These are phyloP conservation scores for Dioscorea dumetorum DNA, from an alignment of 106 monocot species.

Conservation along the genomic window DNA sequence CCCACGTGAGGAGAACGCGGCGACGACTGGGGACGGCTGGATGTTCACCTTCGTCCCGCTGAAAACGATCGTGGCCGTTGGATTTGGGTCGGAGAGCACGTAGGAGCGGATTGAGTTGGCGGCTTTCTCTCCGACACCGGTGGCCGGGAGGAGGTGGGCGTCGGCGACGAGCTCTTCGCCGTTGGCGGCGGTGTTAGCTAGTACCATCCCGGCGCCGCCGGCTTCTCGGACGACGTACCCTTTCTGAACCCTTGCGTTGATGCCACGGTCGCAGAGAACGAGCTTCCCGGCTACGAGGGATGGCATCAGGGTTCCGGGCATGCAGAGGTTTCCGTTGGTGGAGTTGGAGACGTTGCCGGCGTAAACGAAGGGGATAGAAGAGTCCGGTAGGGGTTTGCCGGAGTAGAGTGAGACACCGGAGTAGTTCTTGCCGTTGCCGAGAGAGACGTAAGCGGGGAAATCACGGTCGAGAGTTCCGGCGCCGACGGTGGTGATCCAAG, in stretches of 20 bases:
- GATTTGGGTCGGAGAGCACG: constrained; percentile 35
- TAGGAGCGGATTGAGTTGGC: constrained; percentile 60
- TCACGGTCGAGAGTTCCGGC: constrained; percentile 94
- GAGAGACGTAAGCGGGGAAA: constrained; percentile 66
- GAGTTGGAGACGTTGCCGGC: constrained; percentile 89
- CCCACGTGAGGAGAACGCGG: constrained; percentile 92
- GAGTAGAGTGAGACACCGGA: constrained; percentile 88
- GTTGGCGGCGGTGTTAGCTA: constrained; percentile 74
- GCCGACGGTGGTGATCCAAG: constrained; percentile 97
- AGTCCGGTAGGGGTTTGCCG: constrained; percentile 38
- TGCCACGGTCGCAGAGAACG: constrained; percentile 86
- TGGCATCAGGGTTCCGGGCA: constrained; percentile 70
- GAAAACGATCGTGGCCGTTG: constrained; percentile 60
- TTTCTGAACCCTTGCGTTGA: constrained; percentile 84
- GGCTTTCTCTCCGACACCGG: constrained; percentile 58
- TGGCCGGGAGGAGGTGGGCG: constrained; percentile 78
- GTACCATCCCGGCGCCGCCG: constrained; percentile 85
- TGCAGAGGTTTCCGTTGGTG: constrained; percentile 74
- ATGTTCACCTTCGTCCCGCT: constrained; percentile 72
- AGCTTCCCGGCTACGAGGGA: constrained; percentile 83
- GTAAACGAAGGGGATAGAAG: constrained; percentile 52
- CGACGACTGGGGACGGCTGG: constrained; percentile 87
- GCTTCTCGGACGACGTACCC: constrained; percentile 74
- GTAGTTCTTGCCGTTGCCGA: constrained; percentile 82
- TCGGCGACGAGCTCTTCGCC: constrained; percentile 99